Conservation (phyloP, 805 yeast genomes). For the Candida rishiriensis region DNA sequence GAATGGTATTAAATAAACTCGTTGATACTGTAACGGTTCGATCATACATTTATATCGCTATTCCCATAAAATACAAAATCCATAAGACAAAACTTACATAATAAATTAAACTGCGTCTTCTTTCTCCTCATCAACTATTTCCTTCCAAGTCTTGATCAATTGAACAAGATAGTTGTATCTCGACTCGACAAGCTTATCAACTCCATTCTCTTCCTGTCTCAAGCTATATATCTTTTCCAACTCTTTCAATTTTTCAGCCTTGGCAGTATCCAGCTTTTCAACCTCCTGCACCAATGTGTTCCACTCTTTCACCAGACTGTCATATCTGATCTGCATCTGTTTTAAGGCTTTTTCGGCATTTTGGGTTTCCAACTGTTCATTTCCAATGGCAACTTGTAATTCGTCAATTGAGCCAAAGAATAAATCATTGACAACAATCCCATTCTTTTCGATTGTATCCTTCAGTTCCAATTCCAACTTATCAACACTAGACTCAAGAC, state of each 20-base stretch:
- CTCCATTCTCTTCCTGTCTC: too few species aligned
- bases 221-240: too few species aligned
- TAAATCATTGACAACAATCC: conserved; percentile 22
- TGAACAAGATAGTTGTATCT: conserved; percentile 14
- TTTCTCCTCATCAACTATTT: neutral
- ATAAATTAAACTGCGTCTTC: neutral
- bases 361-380: too few species aligned
- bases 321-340: neutral
- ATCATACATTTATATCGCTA: too few species aligned
- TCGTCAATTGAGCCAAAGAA: conserved; percentile 28
- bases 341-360: neutral
- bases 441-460: conserved; percentile 20
- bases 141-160: conserved; percentile 17
- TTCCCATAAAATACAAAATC: too few species aligned
- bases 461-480: conserved; percentile 26
- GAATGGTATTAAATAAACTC: too few species aligned
- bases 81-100: too few species aligned
- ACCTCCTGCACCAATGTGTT: conserved; percentile 2
- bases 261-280: conserved; percentile 3
- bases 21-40: too few species aligned
- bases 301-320: neutral
- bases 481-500: conserved; percentile 13
- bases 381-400: conserved; percentile 23
- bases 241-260: conserved; percentile 10
- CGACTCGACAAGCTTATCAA: neutral